Percentiles rank a stretch among this genome's conserved stretches.
Conservation (phyloP, 208 protist species). For the Blastocrithidia nonstop region DNA sequence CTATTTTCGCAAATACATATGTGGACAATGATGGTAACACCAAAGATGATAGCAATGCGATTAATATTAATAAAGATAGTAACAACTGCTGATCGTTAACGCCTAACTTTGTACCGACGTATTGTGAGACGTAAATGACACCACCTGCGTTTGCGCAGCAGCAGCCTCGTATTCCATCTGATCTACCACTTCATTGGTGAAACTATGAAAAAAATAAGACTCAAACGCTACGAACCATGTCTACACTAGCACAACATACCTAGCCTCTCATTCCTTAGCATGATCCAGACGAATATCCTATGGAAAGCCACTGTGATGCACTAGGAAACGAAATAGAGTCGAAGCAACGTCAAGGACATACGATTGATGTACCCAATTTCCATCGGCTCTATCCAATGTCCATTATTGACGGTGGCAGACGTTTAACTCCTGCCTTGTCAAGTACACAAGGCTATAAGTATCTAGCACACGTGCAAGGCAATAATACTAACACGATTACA, state of each 20-base stretch:
- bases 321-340: no score
- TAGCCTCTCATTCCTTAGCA: background rate
- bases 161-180: slow-evolving; percentile 18
- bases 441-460: no score
- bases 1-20: no score
- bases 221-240: background rate
- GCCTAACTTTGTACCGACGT: slow-evolving; percentile 41
- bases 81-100: slow-evolving; percentile 15
- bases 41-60: slow-evolving; percentile 1
- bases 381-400: no score
- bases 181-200: slow-evolving; percentile 6
- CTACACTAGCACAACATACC: slow-evolving; percentile 1
- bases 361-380: no score
- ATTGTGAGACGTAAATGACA: slow-evolving; percentile 17
- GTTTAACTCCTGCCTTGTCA: no score
- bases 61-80: background rate
- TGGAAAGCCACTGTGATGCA: no score
- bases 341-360: no score
- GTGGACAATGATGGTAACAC: background rate
- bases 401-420: no score
- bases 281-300: background rate
- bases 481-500: no score
- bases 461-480: no score
- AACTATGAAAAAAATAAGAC: background rate
- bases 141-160: slow-evolving; percentile 44